Evolutionary conservation across 2,329 filamentous ascomycete species (phyloP), one percentile per base, ranked within the genome.

Genomic region (Scedosporium boydii): DNA sequence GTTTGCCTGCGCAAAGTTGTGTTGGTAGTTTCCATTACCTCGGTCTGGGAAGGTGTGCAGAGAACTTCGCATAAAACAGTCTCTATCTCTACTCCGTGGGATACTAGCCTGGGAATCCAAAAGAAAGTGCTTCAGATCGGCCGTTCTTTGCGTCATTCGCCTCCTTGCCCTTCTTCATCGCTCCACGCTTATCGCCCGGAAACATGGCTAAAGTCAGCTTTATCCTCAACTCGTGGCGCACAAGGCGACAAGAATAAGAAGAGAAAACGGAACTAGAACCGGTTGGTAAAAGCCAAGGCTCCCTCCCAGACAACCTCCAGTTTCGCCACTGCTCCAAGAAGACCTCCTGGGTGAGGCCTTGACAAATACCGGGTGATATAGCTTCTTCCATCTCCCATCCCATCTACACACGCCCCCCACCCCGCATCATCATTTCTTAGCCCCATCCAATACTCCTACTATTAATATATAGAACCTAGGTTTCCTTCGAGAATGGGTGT

Each of bases 351-450:
- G 51, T 23, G 23, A 55, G 6, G 23, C 18, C 51, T 55, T 55
- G 51, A 55, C 51, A 55, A 55, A 55, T 55, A 55, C 51, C 51
- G 10, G 23, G 51, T 55, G 51, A 55, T 55, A 55, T 55, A 55
- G 51, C 51, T 55, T 55, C 21, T 23, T 18, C 12, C 21, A 23
- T 27, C 23, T 55, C 23, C 10, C 12, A 14, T 23, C 23, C 51
- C 21, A 14, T 21, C 51, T 23, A 27, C 21, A 23, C n/a, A 18
- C 18, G 18, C 18, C 51, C 18, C n/a, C 48, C 5, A 1, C 48
- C 23, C 51, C 51, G 27, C 7, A 21, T 14, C 23, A 12, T 9
- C 4, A 1, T 55, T n/a, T 55, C 51, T 48, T 48, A 55, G 23
- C 18, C 51, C 51, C 51, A 14, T 55, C 51, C 14, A 10, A 3